Conservation (phyloP, 2,329 filamentous ascomycete genomes). For the Lecanicillium sp. region DNA sequence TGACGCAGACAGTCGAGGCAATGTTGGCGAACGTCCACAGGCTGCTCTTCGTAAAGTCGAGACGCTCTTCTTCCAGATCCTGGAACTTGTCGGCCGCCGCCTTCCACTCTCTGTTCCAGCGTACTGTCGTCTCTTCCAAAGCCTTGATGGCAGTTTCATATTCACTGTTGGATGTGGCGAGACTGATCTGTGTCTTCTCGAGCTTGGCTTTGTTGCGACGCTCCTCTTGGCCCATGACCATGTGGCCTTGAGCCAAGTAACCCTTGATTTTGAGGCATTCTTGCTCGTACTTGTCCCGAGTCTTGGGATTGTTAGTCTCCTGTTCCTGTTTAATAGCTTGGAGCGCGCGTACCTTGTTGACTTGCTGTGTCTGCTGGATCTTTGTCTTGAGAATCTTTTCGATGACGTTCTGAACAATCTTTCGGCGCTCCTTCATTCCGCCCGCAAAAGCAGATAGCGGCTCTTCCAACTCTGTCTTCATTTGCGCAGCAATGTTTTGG, state of each 20-base stretch:
- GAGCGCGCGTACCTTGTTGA: slow-evolving; percentile 69
- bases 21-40: slow-evolving; percentile 98
- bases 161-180: slow-evolving; percentile 84
- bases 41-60: slow-evolving; percentile 97
- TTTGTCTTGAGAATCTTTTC: slow-evolving; percentile 94
- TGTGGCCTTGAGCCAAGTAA: slow-evolving; percentile 95
- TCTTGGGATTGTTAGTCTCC: slow-evolving; percentile 39
- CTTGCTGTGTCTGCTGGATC: slow-evolving; percentile 79
- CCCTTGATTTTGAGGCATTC: slow-evolving; percentile 98
- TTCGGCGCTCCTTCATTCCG: slow-evolving; percentile 91
- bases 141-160: slow-evolving; percentile 91
- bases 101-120: slow-evolving; percentile 99
- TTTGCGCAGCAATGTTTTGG: slow-evolving; percentile 81
- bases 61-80: slow-evolving; percentile 91
- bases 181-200: slow-evolving; percentile 95
- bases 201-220: slow-evolving; percentile 98
- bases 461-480: slow-evolving; percentile 95
- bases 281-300: slow-evolving; percentile 91
- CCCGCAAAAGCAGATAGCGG: slow-evolving; percentile 86
- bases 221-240: slow-evolving; percentile 99
- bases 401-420: slow-evolving; percentile 90
- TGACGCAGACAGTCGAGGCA: slow-evolving; percentile 93
- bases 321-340: neutral
- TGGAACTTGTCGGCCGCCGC: slow-evolving; percentile 97
- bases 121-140: slow-evolving; percentile 86